Conservation (phyloP, 257 asterid species). For the Fraxinus anomala region DNA sequence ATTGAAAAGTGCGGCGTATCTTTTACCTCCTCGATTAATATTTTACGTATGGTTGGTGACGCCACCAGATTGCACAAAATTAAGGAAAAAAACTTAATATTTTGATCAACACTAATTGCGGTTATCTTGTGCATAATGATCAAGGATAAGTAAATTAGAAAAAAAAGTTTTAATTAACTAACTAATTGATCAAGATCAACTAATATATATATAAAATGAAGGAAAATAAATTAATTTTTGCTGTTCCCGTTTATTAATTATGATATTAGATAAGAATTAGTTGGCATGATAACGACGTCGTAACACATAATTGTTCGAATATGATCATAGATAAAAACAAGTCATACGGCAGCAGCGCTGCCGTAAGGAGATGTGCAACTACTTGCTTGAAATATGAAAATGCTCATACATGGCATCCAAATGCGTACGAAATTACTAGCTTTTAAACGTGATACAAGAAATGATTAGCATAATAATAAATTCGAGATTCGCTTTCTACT, state of each 20-base stretch:
- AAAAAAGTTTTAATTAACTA: neutral
- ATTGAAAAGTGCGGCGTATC: no score
- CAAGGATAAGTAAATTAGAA: neutral
- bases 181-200: neutral
- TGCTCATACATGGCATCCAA: neutral
- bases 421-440: no score
- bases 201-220: no score
- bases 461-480: neutral
- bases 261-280: slow-evolving; percentile 12
- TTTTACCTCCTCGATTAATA: neutral
- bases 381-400: slow-evolving; percentile 9
- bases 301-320: slow-evolving; percentile 27
- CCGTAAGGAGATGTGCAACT: slow-evolving; percentile 22
- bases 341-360: slow-evolving; percentile 6
- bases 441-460: neutral
- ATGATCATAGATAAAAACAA: slow-evolving; percentile 8
- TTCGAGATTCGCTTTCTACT: no score
- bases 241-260: neutral
- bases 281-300: slow-evolving; percentile 35
- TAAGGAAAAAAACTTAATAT: neutral
- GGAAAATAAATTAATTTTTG: neutral
- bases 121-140: neutral
- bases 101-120: no score
- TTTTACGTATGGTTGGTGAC: neutral
- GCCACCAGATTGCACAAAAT: neutral